Conservation (phyloP, 2,329 filamentous ascomycete species). For the Mycocentrospora acerina region DNA sequence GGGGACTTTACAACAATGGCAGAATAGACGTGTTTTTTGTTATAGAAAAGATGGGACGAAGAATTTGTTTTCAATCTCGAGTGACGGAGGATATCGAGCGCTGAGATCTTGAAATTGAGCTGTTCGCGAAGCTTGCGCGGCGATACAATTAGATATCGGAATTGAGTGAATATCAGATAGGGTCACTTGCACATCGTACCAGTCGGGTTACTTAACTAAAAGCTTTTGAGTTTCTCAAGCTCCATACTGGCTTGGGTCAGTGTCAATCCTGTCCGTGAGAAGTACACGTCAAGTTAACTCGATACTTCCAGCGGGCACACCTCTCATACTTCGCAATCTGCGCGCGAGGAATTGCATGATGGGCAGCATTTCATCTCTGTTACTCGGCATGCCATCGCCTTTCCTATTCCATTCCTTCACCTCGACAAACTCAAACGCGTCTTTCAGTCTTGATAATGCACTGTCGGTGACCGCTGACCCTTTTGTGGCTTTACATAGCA, state of each 20-base stretch:
- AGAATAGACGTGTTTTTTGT: too few relatives aligned
- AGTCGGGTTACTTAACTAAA: background rate
- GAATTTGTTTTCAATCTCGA: too few relatives aligned
- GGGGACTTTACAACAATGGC: too few relatives aligned
- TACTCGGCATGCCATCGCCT: slow-evolving; percentile 80
- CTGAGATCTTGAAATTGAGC: too few relatives aligned
- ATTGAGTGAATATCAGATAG: too few relatives aligned
- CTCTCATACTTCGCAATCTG: slow-evolving; percentile 58
- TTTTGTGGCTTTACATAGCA: slow-evolving; percentile 60
- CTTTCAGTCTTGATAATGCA: slow-evolving; percentile 64
- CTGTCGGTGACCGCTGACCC: slow-evolving; percentile 60
- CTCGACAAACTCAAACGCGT: slow-evolving; percentile 58
- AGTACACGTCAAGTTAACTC: slow-evolving; percentile 50
- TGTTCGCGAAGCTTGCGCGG: too few relatives aligned
- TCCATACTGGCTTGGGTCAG: background rate
- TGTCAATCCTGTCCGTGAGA: background rate
- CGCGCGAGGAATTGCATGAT: slow-evolving; percentile 83
- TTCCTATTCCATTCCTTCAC: slow-evolving; percentile 51
- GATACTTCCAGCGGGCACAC: slow-evolving; percentile 55
- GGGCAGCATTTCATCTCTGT: slow-evolving; percentile 81
- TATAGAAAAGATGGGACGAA: too few relatives aligned
- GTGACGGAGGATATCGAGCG: too few relatives aligned
- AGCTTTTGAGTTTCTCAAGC: background rate
- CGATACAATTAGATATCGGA: too few relatives aligned
- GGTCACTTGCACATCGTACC: too few relatives aligned